Evolutionary conservation across 1,139 yeast genomes (phyloP), one percentile per base, ranked within the genome.

Genomic region (Scheffersomyces titani): DNA sequence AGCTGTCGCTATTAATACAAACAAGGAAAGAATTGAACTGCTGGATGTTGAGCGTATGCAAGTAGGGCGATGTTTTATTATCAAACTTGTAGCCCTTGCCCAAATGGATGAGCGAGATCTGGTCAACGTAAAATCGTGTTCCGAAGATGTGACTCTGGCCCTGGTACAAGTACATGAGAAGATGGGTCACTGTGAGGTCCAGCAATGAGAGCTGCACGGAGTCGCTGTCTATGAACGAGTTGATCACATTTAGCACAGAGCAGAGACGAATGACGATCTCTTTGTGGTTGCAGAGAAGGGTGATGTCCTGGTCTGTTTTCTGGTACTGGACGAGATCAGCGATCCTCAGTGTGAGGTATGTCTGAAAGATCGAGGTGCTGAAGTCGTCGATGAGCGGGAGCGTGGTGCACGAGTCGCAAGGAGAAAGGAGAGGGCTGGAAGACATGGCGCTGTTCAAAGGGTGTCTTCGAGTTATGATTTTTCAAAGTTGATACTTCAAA

Each of bases 91-190:
- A 60, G 3, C 57, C 44, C 11, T 51, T 54, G 13, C 67, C 67
- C 16, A 57, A 57, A 49, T 63, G 62, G 19, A 64, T 47, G 51
- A 64, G 49, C 16, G 47, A 52, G 47, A 63, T 56, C 53, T 64
- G 65, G 55, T 64, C 63, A 50, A 64, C 55, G 45, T 52, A 63
- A 24, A 59, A 20, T 19, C 53, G 55, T 7, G 54, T 24, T 1
- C 55, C 59, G 13, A 57, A 45, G 20, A 63, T 53, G 19, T 55
- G 53, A 19, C 51, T 50, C 44, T 59, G 65, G 56, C 57, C 56
- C 60, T 58, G 62, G 50, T 56, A 59, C 19, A 64, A 54, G 55
- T 63, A 64, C 19, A 63, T 57, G 36, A 64, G 58, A 20, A 64
- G 54, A 52, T 63, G 66, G 55, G 60, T 60, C 45, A 58, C 49